Evolutionary conservation across 2,329 filamentous ascomycete species (phyloP), one percentile per base, ranked within the genome.

Genomic region (Madurella mycetomatis): DNA sequence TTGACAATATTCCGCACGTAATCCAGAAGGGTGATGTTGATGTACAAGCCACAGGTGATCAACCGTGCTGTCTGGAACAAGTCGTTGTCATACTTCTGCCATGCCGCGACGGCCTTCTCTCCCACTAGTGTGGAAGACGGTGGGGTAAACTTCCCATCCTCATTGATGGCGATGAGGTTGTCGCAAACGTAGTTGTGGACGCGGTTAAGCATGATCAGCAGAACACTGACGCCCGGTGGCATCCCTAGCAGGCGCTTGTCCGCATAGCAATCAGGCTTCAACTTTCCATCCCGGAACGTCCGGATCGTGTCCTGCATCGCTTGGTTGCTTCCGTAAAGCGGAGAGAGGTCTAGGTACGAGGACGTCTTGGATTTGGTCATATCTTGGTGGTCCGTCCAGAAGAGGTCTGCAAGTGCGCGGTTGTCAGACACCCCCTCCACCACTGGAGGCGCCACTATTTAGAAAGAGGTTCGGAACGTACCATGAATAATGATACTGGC

Each of bases 151-250:
- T 88, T 82, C 15, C 84, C 85, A 43, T 83, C 82, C 64, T 96
- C 92, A 64, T 96, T 96, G 70, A 96, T 92, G n/a, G 79, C 73
- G 0, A 88, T 88, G 16, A 96, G 75, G 57, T 92, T 87, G 51
- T 84, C 81, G 1, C 88, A 91, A 0, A 91, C 83, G 60, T 94
- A 80, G 71, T 97, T 96, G 72, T 96, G 92, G 72, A 95, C 95
- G 19, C 85, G 81, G 64, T 86, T 87, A 72, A 90, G 86, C 87
- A 91, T 90, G 69, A 92, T 79, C 30, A 92, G 71, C 2, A 92
- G 64, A 4, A 88, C 84, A 53, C 83, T 80, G 4, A 88, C 86
- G 12, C 87, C 86, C 0, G 88, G 85, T 0, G 88, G 88, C 64
- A 88, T 85, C 9, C 82, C 85, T 19, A 86, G 70, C 2, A 91